Base-by-base conservation (phyloP, 2,329 filamentous ascomycete species). In the Epichloe gansuensis region DNA sequence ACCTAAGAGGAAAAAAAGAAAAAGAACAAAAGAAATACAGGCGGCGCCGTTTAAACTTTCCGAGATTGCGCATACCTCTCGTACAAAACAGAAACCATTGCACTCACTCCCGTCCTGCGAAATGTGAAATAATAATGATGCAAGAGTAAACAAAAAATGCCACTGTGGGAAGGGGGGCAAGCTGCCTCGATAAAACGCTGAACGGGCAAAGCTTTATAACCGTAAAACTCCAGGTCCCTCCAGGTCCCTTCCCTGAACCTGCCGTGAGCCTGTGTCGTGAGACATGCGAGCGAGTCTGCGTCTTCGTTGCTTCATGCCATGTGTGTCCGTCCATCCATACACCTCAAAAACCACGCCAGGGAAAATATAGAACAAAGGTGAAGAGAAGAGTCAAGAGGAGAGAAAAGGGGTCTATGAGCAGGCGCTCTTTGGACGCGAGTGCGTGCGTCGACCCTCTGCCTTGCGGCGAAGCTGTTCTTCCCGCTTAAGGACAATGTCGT, bases 401-500 rank as follows among this genome's bases (percentile, higher is more conserved):
- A 36, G 34, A 49, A 12, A 2, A 43, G 12, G 23, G 12, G n/a
- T n/a, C 40, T 51, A 54, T 4, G 53, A 51, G 59, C 74, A 73
- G 68, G 74, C 77, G 64, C 78, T 81, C 72, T 80, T 81, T 56
- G 76, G 77, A 44, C 77, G 70, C 53, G 75, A 75, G 59, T 80
- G 76, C 48, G 74, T 71, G 55, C 76, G 69, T 43, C 73, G 70
- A 51, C 72, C 71, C 55, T 78, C 77, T 35, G 74, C 71, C 53
- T 76, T 72, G 52, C 74, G 74, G 49, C 76, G 75, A n/a, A 80
- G 61, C 52, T 76, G 69, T 61, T 80, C 80, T 60, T 84, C 81
- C 57, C 76, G 69, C 71, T 81, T 81, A 57, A 86, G 71, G 55
- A 85, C 76, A 57, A 83, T 66, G 55, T 85, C 81, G 60, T 81